phyloP scores from a whole-genome alignment of 176 grass and related monocot genomes.

The Otatea glauca region DNA sequence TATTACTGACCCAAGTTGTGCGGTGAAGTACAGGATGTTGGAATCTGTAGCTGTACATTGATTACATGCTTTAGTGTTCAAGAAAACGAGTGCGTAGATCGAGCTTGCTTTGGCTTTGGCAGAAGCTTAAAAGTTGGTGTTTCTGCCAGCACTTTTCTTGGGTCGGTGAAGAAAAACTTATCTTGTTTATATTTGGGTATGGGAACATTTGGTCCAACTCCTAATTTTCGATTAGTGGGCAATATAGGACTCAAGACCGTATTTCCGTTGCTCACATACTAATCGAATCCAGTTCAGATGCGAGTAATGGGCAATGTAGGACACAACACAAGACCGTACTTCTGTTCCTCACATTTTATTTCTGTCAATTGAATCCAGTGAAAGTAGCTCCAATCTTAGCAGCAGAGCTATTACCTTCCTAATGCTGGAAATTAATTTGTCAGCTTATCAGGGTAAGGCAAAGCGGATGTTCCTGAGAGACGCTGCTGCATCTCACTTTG shows the following conservation, averaged over 20 bases:
- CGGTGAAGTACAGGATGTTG: background rate
- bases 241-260: background rate
- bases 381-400: background rate
- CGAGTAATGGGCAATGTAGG: background rate
- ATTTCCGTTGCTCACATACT: background rate
- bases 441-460: background rate
- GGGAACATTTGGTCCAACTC: background rate
- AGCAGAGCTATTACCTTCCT: background rate
- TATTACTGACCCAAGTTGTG: background rate
- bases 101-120: background rate
- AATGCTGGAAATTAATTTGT: background rate
- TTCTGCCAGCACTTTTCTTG: background rate
- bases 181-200: background rate
- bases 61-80: background rate
- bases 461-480: background rate
- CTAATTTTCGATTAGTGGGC: background rate
- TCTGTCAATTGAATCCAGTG: slow-evolving; percentile 9
- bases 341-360: background rate
- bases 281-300: slow-evolving; percentile 16
- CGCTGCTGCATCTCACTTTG: background rate
- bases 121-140: background rate
- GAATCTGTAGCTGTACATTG: background rate
- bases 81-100: background rate
- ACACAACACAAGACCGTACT: background rate
- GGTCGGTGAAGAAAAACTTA: background rate